phyloP scores from a whole-genome alignment of 495 filamentous ascomycete genomes.

The Xylaria flabelliformis region DNA sequence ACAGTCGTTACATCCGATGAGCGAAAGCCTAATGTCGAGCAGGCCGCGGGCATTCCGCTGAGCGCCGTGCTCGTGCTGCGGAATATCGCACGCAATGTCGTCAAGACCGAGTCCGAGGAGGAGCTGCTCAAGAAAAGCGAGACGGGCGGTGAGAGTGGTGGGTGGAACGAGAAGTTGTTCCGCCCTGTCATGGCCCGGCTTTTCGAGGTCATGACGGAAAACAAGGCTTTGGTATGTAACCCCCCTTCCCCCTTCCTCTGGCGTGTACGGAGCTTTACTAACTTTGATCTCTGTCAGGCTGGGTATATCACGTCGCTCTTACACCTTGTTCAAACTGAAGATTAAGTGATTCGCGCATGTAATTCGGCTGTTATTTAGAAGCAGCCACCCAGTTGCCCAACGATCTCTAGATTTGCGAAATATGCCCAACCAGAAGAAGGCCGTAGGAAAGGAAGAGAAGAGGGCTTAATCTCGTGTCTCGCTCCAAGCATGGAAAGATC shows the following conservation, averaged over 20 bases:
- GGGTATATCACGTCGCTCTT: constrained; percentile 40
- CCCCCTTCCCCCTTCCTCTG: not conserved
- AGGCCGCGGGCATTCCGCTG: constrained; percentile 84
- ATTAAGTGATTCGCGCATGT: constrained; percentile 24
- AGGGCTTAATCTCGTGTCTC: not conserved
- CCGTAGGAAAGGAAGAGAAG: not conserved
- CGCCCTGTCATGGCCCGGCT: constrained; percentile 55
- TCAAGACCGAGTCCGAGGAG: constrained; percentile 62
- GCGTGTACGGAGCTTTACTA: constrained; percentile 20
- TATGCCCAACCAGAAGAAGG: not conserved
- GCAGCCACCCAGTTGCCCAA: not conserved
- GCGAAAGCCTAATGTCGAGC: constrained; percentile 59
- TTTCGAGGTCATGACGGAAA: constrained; percentile 62
- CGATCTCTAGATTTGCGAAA: not conserved
- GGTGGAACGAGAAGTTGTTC: constrained; percentile 60
- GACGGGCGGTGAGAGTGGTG: constrained; percentile 42
- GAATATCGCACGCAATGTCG: constrained; percentile 82
- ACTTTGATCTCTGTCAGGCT: constrained; percentile 29
- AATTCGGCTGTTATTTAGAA: not conserved
- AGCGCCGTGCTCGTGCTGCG: constrained; percentile 84
- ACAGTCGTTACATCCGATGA: constrained; percentile 76
- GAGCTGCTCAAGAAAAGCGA: constrained; percentile 56
- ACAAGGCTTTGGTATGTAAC: constrained; percentile 52
- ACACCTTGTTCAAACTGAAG: constrained; percentile 40
- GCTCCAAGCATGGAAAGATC: not conserved